Evolutionary conservation across 2,329 filamentous ascomycete species (phyloP), one percentile per base, ranked within the genome.

Genomic region (Elsinoe australis): DNA sequence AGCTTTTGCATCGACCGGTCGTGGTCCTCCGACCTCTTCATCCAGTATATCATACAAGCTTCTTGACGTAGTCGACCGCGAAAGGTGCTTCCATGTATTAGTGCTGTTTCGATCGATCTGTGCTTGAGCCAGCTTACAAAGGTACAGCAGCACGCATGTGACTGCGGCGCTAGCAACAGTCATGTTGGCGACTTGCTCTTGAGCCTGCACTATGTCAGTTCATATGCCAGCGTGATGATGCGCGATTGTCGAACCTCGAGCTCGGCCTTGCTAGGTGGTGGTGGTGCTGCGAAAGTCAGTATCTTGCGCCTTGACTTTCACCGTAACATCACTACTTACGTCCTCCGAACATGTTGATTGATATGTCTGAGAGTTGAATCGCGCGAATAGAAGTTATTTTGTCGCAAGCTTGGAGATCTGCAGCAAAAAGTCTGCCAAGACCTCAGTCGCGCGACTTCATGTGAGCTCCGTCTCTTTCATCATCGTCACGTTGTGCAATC

Each of bases 191-290:
- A 83, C 76, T 52, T 72, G 71, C 72, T 89, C 84, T 64, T 81
- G 75, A 60, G 73, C 57, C 56, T 60, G 34, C 14, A 24, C 29
- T 8, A 29, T 26, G 15, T 36, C 32, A 33, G 14, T 26, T 44
- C 26, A 19, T n/a, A 15, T 49, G 17, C n/a, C n/a, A 41, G 36
- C 17, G 10, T 33, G 26, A 38, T 10, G 15, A 17, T 39, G 18
- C 14, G 7, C 14, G 29, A 28, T 9, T 8, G 14, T 14, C 44
- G 26, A 47, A 59, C 71, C 61, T 74, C 75, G 63, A 89, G 75
- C 75, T 89, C 83, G 65, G 82, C 80, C 51, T 77, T 71, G 51
- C 79, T 79, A 59, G 80, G 75, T 64, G 80, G 80, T 63, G 83
- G 82, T 68, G 85, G 79, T 71, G 79, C 79, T 83, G 61, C n/a